A percentile compares a stretch with the other conserved stretches of the same genome.
These are phyloP conservation scores for Fulvia fulva DNA, from an alignment of 2,329 filamentous ascomycete genomes.

Conservation along the genomic window DNA sequence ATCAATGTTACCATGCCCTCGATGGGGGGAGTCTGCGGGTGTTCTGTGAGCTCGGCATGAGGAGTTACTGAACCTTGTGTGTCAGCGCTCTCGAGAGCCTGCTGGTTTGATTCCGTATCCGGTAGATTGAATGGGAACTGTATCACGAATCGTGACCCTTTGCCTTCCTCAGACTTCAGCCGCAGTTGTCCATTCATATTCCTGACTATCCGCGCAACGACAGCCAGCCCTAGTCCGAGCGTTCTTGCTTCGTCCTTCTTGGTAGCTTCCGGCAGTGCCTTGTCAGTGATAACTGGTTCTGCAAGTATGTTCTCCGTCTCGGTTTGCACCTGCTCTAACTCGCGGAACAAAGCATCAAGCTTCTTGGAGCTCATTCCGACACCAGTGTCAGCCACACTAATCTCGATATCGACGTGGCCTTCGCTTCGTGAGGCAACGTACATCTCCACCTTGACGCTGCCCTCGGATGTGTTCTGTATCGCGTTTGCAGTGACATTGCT, in stretches of 20 bases:
- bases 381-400: conserved; percentile 73
- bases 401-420: conserved; percentile 63
- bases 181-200: conserved; percentile 88
- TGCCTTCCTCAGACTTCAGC: conserved; percentile 76
- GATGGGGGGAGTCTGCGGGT: conserved; percentile 15
- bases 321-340: conserved; percentile 62
- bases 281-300: conserved; percentile 33
- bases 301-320: conserved; percentile 50
- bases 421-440: conserved; percentile 56
- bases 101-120: conserved; percentile 28
- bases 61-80: conserved; percentile 28
- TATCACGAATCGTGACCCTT: conserved; percentile 78
- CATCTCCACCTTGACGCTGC: conserved; percentile 66
- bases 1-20: conserved; percentile 60
- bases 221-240: conserved; percentile 76
- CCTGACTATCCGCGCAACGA: conserved; percentile 80
- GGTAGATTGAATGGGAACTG: conserved; percentile 71
- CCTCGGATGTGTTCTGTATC: conserved; percentile 68
- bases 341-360: conserved; percentile 58
- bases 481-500: conserved; percentile 83
- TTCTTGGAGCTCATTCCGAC: conserved; percentile 57
- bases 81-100: conserved; percentile 11
- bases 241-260: conserved; percentile 42
- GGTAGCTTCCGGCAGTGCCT: conserved; percentile 25
- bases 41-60: conserved; percentile 10